Conservation (phyloP, 208 protist genomes). For the Trichomonas tenax region DNA sequence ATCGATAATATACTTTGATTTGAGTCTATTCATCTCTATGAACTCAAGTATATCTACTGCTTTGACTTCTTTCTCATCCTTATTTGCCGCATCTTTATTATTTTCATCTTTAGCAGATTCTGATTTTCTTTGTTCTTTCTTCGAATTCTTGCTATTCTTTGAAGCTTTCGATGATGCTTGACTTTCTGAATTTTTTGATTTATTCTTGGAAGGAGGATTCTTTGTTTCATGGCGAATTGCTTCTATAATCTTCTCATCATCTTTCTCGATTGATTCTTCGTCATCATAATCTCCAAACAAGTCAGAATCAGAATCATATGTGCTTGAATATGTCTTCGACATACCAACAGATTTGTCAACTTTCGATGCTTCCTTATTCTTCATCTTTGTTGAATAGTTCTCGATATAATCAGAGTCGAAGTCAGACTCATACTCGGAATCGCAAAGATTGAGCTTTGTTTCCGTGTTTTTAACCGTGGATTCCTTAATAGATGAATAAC, state of each 20-base stretch:
- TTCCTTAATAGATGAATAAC: background rate
- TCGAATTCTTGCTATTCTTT: background rate
- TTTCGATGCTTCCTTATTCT: too few relatives aligned
- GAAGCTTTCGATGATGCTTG: too few relatives aligned
- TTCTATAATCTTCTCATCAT: too few relatives aligned
- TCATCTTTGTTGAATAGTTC: too few relatives aligned
- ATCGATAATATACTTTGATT: background rate
- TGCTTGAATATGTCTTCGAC: background rate
- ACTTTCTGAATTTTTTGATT: too few relatives aligned
- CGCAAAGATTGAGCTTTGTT: background rate
- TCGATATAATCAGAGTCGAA: too few relatives aligned
- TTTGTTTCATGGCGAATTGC: too few relatives aligned
- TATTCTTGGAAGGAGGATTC: too few relatives aligned
- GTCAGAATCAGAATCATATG: background rate
- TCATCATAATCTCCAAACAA: background rate
- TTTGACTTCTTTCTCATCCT: background rate
- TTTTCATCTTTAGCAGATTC: background rate
- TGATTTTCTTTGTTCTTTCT: background rate
- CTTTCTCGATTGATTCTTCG: too few relatives aligned
- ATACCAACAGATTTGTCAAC: too few relatives aligned
- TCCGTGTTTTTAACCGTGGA: background rate
- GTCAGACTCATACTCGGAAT: too few relatives aligned
- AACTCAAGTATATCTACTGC: background rate
- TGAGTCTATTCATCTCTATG: background rate
- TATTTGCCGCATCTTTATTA: background rate